Evolutionary conservation across 352 stramenopile species (phyloP), one percentile per base, ranked within the genome.

Genomic region (Albugo candida): DNA sequence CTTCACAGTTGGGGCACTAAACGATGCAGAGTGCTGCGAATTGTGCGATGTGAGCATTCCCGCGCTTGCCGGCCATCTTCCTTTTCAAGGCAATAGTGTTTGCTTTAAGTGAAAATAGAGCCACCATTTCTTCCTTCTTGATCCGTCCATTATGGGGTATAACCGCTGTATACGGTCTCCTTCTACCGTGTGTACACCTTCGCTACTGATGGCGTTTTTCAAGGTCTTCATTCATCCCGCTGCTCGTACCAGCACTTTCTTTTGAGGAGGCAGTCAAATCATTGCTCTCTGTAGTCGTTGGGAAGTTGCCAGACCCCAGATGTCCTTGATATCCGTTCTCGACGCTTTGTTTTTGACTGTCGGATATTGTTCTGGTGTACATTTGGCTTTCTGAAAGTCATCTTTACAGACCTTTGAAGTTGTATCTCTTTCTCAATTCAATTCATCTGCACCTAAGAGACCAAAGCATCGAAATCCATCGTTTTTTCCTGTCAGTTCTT

Each of bases 401-500:
- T 31, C 24, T 31, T 31, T 31, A 8, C 24, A 8, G 3, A 31
- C 24, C 24, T 31, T 31, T 3, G 3, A 8, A 18, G 2, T 44
- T 48, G 19, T 6, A 8, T 48, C 11, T 19, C 4, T 42, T 18
- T n/a, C n/a, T n/a, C n/a, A n/a, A n/a, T n/a, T n/a, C n/a, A n/a
- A n/a, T n/a, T 3, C 38, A 24, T 43, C 38, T 48, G 43, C 8
- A 20, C 3, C 16, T 18, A 8, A 21, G 19, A 3, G 41, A 10
- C 6, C 16, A 31, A 77, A 88, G 14, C 84, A 45, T 27, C 71
- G 67, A 24, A 83, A 88, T 37, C 70, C 75, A 41, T 83, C 82
- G 53, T 84, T 85, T 52, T 88, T 88, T 17, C 75, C 72, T 47
- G 83, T 38, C 24, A 88, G 82, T 48, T 85, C 72, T 21, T 67